Evolutionary conservation across 352 stramenopile genomes (phyloP), one percentile per base, ranked within the genome.

Genomic region (Paralagenidium karlingii): DNA sequence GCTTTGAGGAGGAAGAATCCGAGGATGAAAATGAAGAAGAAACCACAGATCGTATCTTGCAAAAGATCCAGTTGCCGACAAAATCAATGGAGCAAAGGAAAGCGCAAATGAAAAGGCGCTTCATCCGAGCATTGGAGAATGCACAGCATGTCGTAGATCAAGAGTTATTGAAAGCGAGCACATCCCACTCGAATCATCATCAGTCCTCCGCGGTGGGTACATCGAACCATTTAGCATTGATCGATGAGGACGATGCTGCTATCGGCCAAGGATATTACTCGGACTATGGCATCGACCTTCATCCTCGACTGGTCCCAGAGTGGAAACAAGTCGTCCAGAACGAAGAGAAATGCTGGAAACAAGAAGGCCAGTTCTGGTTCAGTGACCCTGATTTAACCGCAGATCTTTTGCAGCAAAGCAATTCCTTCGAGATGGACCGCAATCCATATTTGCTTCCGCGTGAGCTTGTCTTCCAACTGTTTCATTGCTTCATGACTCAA

Each of bases 261-360:
- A 51, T 60, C 24, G 75, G 75, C 5, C 75, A 91, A 43, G 78
- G 73, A 2, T 80, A 89, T 34, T 63, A 57, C 15, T 91, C 78
- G 19, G 78, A 87, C 40, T 77, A 56, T 25, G 70, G 86, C 26
- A 55, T n/a, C n/a, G n/a, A n/a, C n/a, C n/a, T n/a, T n/a, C n/a
- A n/a, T n/a, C n/a, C n/a, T n/a, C n/a, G n/a, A n/a, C n/a, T n/a
- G n/a, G n/a, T 60, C 15, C n/a, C 40, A n/a, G 38, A 24, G 25
- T 55, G 61, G 45, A 40, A 48, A 31, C 18, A 27, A 25, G 22
- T 15, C 3, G 55, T 25, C 13, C 11, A 41, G 15, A 8, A 52
- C 9, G 70, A 87, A 51, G 68, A 87, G 34, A 34, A 41, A 2
- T 45, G 64, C 19, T 90, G 76, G 76, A 50, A 47, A n/a, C 40